These are phyloP conservation scores for Coemansia sp. DNA, from an alignment of 192 early-diverging fungal species.

Conservation along the genomic window DNA sequence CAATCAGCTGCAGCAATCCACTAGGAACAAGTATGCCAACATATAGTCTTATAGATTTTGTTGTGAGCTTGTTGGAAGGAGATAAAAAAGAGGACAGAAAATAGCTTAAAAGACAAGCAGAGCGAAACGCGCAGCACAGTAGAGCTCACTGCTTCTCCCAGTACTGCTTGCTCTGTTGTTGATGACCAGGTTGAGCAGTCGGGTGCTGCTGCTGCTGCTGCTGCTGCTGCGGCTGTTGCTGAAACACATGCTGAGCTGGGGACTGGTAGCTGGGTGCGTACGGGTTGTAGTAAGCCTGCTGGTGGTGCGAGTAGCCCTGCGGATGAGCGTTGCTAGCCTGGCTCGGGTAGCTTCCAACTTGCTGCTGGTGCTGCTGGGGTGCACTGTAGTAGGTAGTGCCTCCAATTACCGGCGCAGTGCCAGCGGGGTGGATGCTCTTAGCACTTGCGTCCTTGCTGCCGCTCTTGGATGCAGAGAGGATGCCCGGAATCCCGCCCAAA, in stretches of 20 bases:
- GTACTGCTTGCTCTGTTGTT: constrained; percentile 35
- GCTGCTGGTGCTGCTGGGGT: constrained; percentile 42
- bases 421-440: constrained; percentile 34
- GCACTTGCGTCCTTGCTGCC: constrained; percentile 36
- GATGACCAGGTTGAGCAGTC: constrained; percentile 25
- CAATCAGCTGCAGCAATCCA: too few species aligned
- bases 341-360: constrained; percentile 44
- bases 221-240: constrained; percentile 24
- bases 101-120: too few species aligned
- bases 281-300: constrained; percentile 48
- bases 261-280: constrained; percentile 48
- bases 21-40: too few species aligned
- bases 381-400: constrained; percentile 54
- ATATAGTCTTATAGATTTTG: too few species aligned
- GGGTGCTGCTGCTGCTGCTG: constrained; percentile 45
- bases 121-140: too few species aligned
- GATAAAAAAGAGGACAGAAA: too few species aligned
- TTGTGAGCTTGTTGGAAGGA: too few species aligned
- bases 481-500: constrained; percentile 45
- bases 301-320: constrained; percentile 37
- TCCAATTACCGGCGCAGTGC: constrained; percentile 45
- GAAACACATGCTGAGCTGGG: constrained; percentile 48
- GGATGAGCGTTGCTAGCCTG: constrained; percentile 42
- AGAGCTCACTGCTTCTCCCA: constrained; percentile 41
- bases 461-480: constrained; percentile 40